Conservation (phyloP, 306 rosid genomes). For the Alnus glutinosa region DNA sequence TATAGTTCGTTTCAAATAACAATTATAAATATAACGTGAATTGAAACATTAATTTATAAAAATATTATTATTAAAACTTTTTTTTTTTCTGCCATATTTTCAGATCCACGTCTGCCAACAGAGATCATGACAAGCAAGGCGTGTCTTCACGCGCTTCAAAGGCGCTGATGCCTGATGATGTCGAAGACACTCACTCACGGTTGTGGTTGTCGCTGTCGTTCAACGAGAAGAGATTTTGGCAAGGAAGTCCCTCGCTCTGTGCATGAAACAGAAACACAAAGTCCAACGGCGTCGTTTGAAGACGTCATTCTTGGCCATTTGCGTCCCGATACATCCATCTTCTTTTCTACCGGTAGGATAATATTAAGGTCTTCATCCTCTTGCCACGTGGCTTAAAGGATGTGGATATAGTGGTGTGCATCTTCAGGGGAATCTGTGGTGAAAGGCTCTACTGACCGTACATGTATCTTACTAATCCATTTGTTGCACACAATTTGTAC, state of each 20-base stretch:
- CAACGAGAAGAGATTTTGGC: slow-evolving; percentile 23
- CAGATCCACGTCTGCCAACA: no score
- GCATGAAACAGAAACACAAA: not conserved
- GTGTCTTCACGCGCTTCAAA: not conserved
- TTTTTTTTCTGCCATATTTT: no score
- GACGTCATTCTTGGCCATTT: not conserved
- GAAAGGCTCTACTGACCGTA: not conserved
- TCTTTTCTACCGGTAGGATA: slow-evolving; percentile 4
- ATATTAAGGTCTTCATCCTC: not conserved
- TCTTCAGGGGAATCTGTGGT: slow-evolving; percentile 22
- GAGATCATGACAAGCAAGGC: not conserved
- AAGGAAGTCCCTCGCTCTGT: not conserved
- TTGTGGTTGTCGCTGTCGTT: slow-evolving; percentile 30
- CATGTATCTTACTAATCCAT: not conserved
- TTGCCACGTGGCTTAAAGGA: slow-evolving; percentile 26
- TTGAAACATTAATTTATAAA: no score
- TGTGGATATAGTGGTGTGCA: slow-evolving; percentile 23
- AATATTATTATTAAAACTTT: no score
- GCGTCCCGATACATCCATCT: not conserved
- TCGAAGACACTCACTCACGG: slow-evolving; percentile 3
- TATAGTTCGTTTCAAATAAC: no score
- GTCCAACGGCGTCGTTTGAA: not conserved
- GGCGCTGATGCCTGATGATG: slow-evolving; percentile 6
- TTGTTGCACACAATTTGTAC: no score
- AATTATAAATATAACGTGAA: no score